Evolutionary conservation across 306 rosid species (phyloP), one percentile per base, ranked within the genome.

Genomic region (Pueraria montana): DNA sequence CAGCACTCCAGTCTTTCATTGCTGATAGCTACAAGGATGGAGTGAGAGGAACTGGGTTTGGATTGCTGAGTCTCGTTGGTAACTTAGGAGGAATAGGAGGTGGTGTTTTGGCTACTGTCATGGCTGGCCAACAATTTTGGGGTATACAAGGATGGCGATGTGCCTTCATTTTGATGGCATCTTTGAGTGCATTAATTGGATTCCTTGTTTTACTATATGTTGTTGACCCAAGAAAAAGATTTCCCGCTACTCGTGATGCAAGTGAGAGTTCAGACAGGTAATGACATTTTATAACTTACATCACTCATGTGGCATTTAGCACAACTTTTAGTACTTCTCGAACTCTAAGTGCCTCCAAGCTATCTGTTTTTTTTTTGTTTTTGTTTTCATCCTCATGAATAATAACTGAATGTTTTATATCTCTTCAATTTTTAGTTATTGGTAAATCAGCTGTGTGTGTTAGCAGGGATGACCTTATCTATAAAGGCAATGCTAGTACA

Each of bases 1-100:
- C 99, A 8, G 97, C 99, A 27, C 96, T 96, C 34, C 99, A 96
- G 84, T 94, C 98, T 26, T 96, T 96, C 83, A 90, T 96, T 75
- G 99, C 99, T 48, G 99, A 96, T 81, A 93, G 96, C 86, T 96
- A 96, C 55, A 83, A 2, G 46, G 99, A 96, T 55, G 92, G 92
- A 10, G 90, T 84, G 65, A 87, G 99, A 53, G 99, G 99, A 59
- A 76, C 87, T 56, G 98, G 99, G 27, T 96, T 96, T 83, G 99
- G 99, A 52, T 76, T 94, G 82, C 63, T 94, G n/a, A 89, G 82
- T 86, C 88, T 96, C 76, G 84, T 92, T 38, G 99, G 99, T 74
- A 80, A 65, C 53, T 50, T 91, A 43, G 99, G 99, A 27, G 99
- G 99, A 49, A 90, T 94, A 56, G 98, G 99, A 73, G 99, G 99